phyloP scores from a whole-genome alignment of 805 yeast genomes.

The Saturnispora gosingensis region DNA sequence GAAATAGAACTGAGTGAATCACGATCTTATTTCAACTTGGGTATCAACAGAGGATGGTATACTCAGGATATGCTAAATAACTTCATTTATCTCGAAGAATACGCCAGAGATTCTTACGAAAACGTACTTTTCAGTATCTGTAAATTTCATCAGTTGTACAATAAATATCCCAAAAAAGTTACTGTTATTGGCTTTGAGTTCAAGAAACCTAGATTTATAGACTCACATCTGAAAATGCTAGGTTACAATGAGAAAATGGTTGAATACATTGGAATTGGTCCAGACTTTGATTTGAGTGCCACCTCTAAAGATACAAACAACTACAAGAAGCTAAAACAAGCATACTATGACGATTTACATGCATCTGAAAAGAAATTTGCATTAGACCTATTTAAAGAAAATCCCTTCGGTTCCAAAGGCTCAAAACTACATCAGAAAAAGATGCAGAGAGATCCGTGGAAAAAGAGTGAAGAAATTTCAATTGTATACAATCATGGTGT shows the following conservation, averaged over 20 bases:
- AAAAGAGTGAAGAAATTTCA: constrained; percentile 4
- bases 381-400: constrained; percentile 39
- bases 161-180: constrained; percentile 40
- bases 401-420: constrained; percentile 47
- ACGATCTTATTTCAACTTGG: constrained; percentile 43
- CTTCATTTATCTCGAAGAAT: constrained; percentile 49
- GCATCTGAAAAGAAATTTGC: constrained; percentile 46
- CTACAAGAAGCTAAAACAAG: constrained; percentile 18
- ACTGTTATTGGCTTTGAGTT: constrained; percentile 69
- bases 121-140: constrained; percentile 56
- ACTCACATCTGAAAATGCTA: constrained; percentile 46
- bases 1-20: constrained; percentile 47
- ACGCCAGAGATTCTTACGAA: constrained; percentile 73
- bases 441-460: constrained; percentile 45
- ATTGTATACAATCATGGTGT: constrained; percentile 5
- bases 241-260: constrained; percentile 27
- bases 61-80: not conserved
- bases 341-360: constrained; percentile 40
- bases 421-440: constrained; percentile 40
- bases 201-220: constrained; percentile 50
- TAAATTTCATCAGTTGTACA: constrained; percentile 39
- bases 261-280: constrained; percentile 50
- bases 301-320: constrained; percentile 6
- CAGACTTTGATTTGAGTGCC: constrained; percentile 31
- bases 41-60: constrained; percentile 26